A percentile compares a stretch with the other conserved stretches of the same genome.
These are phyloP conservation scores for Piloderma croceum DNA, from an alignment of 768 basidiomycete species.

Conservation along the genomic window DNA sequence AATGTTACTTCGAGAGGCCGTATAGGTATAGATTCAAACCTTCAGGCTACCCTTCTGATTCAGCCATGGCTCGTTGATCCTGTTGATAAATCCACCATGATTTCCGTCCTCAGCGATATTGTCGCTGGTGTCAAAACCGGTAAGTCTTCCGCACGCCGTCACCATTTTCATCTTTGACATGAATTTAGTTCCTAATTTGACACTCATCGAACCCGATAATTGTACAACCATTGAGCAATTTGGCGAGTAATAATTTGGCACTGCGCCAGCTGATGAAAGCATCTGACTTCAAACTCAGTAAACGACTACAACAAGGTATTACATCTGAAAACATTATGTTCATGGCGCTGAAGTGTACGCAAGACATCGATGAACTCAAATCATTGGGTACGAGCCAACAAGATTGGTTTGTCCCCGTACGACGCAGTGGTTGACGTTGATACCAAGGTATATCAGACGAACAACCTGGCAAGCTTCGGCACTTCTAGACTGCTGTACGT, in stretches of 20 bases:
- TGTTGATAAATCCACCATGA: conserved; percentile 46
- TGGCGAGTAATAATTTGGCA: conserved; percentile 26
- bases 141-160: conserved; percentile 16
- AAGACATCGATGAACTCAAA: conserved; percentile 46
- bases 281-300: conserved; percentile 11
- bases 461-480: conserved; percentile 37
- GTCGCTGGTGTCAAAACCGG: conserved; percentile 37
- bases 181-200: conserved; percentile 40
- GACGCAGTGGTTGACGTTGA: conserved; percentile 51
- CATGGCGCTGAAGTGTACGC: conserved; percentile 21
- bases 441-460: conserved; percentile 44
- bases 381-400: conserved; percentile 58
- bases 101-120: conserved; percentile 47
- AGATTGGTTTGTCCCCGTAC: conserved; percentile 35
- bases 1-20: conserved; percentile 60
- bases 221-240: conserved; percentile 50
- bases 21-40: conserved; percentile 49
- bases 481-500: not conserved
- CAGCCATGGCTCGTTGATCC: conserved; percentile 58
- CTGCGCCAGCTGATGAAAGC: too few species aligned
- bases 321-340: conserved; percentile 28
- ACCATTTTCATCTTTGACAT: conserved; percentile 5
- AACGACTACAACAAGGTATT: conserved; percentile 24
- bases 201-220: conserved; percentile 56
- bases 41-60: conserved; percentile 42